Evolutionary conservation across 2,329 filamentous ascomycete genomes (phyloP), one percentile per base, ranked within the genome.

Genomic region (Talaromyces piceae): DNA sequence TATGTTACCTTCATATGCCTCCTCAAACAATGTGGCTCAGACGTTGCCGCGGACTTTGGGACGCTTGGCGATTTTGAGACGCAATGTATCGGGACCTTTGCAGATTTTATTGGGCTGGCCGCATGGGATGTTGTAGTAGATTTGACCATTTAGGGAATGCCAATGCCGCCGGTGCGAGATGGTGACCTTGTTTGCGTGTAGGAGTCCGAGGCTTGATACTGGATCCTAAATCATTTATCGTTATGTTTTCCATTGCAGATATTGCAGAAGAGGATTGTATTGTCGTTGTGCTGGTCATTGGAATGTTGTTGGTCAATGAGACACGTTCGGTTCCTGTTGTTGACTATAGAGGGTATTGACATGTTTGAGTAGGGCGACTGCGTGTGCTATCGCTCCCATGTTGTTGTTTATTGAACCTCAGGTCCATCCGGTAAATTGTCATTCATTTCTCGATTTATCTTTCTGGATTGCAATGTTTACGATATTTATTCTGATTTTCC

Each of bases 41-140:
- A 49, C 13, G 31, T 53, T 16, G 47, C 23, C 9, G 43, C 51
- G 13, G 47, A 53, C 28, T 53, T 45, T 11, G 20, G 33, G 22
- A 39, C 51, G 11, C 48, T 53, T 16, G 51, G 51, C 11, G 31
- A 41, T 22, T 45, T 53, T 8, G 51, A 53, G 22, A 8, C 7
- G 28, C 18, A 54, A 25, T 52, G 49, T 27, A 48, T 49, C n/a
- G 27, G 52, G 20, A 54, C 52, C 8, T 54, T 52, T 41, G 44
- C 45, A 7, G 26, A 52, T 26, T 45, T 54, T 18, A 28, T 54
- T 31, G 20, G 44, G 18, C 43, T 45, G 7, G 43, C 52, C 3
- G 49, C 45, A 20, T 46, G 23, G 12, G 53, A 55, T 44, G 50
- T 55, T 25, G 51, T 16, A 12, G 53, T 55, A 16, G 51, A 55